Base-by-base conservation (phyloP, 495 filamentous ascomycete species). In the Penicillium paxilli region DNA sequence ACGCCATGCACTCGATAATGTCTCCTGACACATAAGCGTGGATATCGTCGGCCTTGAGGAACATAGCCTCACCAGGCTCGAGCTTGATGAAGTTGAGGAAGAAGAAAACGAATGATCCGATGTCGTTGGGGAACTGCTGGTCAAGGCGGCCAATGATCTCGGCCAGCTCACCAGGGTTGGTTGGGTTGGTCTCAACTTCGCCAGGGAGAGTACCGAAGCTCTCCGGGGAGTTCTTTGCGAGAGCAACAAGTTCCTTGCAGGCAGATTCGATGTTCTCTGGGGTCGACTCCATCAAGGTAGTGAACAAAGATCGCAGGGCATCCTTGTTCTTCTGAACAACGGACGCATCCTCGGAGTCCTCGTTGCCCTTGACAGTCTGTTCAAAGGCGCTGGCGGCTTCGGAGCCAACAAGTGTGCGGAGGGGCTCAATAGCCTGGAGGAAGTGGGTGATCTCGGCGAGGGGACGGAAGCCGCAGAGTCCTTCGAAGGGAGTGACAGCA, bases 1-100 rank as follows among this genome's bases (percentile, higher is more conserved):
- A 88, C 1, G 94, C 94, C 94, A 98, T 98, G 79, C 94, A 98
- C 73, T 98, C 94, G 60, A 98, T 91, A 61, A 98, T 96, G 54
- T 98, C 94, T 40, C 94, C 94, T 21, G 87, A 91, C 26, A 98
- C 79, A 69, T 98, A 98, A 17, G 94, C 94, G 66, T 98, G 94
- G 55, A 97, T 96, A 60, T 97, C 94, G 62, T 98, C 91, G 14
- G 94, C 94, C 61, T 89, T 90, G 20, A 98, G 76, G 74, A 97
- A 98, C 80, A 98, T 91, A 14, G 92, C 94, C 70, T 98, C 93
- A 26, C 94, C 94, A 8, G 91, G 82, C 16, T 86, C 75, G 11
- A 98, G 78, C 58, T 82, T 83, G 61, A 92, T 84, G 59, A 89
- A 91, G 75, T 92, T 92, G 45, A 92, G 80, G 73, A 91, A 88